These are phyloP conservation scores for Flueggea neowawraea DNA, from an alignment of 441 rosid genomes.

Conservation along the genomic window DNA sequence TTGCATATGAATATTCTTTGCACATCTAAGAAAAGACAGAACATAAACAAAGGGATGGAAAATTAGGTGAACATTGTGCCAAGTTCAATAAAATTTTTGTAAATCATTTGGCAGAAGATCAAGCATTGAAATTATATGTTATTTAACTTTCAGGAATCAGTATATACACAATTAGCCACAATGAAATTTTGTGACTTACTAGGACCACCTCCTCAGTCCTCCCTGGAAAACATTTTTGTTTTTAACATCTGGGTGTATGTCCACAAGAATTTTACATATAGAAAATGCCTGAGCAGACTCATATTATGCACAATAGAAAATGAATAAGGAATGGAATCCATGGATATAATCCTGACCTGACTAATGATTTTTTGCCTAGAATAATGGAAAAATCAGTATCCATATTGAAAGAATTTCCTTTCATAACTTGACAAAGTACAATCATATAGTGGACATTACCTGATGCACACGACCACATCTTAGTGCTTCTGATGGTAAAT, in stretches of 20 bases:
- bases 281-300: no score
- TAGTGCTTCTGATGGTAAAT: constrained; percentile 64
- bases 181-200: no score
- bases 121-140: background rate
- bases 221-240: no score
- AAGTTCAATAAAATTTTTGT: background rate
- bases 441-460: constrained; percentile 24
- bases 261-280: no score
- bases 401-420: background rate
- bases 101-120: background rate
- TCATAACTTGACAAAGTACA: background rate
- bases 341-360: background rate
- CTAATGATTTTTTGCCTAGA: background rate
- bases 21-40: background rate
- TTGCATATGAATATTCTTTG: background rate
- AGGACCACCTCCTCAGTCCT: no score
- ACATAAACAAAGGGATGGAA: background rate
- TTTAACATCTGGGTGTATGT: no score
- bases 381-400: background rate
- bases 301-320: no score
- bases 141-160: no score
- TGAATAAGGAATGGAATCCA: no score
- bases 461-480: constrained; percentile 76
- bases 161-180: no score
- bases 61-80: background rate